Percentiles rank a stretch among this genome's conserved stretches.
Conservation (phyloP, 2,329 filamentous ascomycete species). For the Coniella vitis region DNA sequence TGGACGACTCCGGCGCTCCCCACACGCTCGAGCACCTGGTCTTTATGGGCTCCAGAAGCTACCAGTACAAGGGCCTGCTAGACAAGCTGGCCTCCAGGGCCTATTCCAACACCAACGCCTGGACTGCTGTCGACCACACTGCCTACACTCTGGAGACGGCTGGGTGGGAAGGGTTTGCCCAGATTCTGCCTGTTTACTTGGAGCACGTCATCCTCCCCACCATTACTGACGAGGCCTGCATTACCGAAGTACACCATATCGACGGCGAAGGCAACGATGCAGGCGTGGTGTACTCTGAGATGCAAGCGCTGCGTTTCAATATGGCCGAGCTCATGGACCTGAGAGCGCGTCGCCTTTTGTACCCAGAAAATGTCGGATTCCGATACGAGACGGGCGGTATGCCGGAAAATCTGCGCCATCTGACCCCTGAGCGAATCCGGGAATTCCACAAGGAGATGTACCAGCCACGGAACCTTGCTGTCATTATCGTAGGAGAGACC, state of each 20-base stretch:
- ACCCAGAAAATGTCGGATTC: constrained; percentile 85
- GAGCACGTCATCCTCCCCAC: constrained; percentile 91
- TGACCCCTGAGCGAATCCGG: constrained; percentile 87
- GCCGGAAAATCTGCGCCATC: constrained; percentile 80
- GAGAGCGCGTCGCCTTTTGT: constrained; percentile 69
- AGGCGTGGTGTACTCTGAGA: constrained; percentile 96
- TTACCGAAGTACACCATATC: constrained; percentile 94
- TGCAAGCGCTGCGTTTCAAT: constrained; percentile 90
- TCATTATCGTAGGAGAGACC: constrained; percentile 88
- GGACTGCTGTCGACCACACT: constrained; percentile 94
- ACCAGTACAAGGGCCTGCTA: constrained; percentile 88
- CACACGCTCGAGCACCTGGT: constrained; percentile 78
- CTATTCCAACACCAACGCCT: constrained; percentile 92
- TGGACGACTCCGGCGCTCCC: constrained; percentile 91
- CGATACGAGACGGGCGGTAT: constrained; percentile 97
- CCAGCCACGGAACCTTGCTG: constrained; percentile 87
- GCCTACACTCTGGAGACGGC: constrained; percentile 93
- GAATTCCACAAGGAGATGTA: constrained; percentile 96
- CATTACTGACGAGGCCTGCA: constrained; percentile 84
- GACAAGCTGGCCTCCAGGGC: constrained; percentile 90
- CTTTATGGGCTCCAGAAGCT: constrained; percentile 89
- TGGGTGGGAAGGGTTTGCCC: constrained; percentile 93
- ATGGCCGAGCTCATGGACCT: constrained; percentile 83
- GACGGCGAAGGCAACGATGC: constrained; percentile 92
- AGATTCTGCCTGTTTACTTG: constrained; percentile 89